Base-by-base conservation (phyloP, 202 grass and related monocot species). In the Hordeum pubiflorum region DNA sequence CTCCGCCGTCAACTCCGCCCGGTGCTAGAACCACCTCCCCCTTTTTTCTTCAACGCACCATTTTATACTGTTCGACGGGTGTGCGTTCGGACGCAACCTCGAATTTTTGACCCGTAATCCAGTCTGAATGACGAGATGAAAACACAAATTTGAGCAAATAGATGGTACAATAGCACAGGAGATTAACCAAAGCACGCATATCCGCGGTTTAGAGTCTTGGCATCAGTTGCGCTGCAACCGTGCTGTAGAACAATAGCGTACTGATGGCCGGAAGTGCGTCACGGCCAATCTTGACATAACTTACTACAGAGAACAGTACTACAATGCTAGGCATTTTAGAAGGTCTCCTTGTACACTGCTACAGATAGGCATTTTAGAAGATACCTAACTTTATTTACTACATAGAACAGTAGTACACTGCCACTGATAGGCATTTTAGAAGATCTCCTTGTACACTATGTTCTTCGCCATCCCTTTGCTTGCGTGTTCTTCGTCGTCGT, bases 371-470 rank as follows among this genome's bases (percentile, higher is more conserved):
- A 37, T 37, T 37, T 37, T 37, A 37, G 36, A 37, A 8, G 36
- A 37, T 15, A 71, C 40, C 14, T 27, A 46, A 46, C 21, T 72
- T 48, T 72, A 48, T 72, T 72, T 15, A 46, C 43, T 68, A 39
- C 13, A 43, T 44, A 44, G 12, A 70, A 44, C 39, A 27, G 11
- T 29, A 71, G 39, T 29, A 44, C 21, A 27, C 12, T 48, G 7
- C 68, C 44, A 15, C 38, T 18, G n/a, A 9, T 58, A 69, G 38
- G 11, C 20, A 69, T 69, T 43, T 43, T 18, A 72, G 43, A 72
- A 72, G 41, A 72, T 72, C 69, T 72, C 69, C 41, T 72, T 72
- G 23, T 72, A 72, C 41, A 72, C 69, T 5, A 72, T 72, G 69
- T 72, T 72, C 17, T 72, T 72, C 24, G 24, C 69, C 69, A 50